A percentile compares a stretch with the other conserved stretches of the same genome.
Evolutionary conservation across 495 filamentous ascomycete species (phyloP).

Genomic region (Daldinia childiae): DNA sequence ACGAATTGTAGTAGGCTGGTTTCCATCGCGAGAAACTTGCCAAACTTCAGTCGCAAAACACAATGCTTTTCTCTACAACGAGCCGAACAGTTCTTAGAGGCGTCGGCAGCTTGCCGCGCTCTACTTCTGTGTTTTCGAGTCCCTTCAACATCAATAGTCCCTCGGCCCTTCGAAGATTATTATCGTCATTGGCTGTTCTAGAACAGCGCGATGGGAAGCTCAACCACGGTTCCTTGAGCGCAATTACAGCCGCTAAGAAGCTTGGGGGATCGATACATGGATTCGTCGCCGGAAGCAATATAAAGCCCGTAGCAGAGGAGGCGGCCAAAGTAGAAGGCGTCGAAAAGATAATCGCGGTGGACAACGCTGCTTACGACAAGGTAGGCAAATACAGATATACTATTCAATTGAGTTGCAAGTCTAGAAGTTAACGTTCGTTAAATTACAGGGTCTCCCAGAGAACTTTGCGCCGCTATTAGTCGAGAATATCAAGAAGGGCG

Average conservation of each 20-base stretch:
- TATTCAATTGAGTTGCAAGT: background rate
- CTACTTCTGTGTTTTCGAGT: conserved; percentile 33
- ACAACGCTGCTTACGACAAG: conserved; percentile 92
- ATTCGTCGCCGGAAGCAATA: conserved; percentile 85
- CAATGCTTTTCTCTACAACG: conserved; percentile 42
- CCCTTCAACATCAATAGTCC: conserved; percentile 43
- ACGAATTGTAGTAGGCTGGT: conserved; percentile 1
- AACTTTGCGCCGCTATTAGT: conserved; percentile 93
- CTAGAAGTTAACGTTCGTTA: conserved; percentile 6
- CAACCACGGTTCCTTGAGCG: conserved; percentile 80
- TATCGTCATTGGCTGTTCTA: conserved; percentile 89
- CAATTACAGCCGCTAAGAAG: conserved; percentile 86
- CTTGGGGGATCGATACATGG: conserved; percentile 86
- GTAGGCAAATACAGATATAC: conserved; percentile 51
- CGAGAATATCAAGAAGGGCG: conserved; percentile 94
- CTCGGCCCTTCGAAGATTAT: conserved; percentile 69
- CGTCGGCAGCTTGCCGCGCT: conserved; percentile 39
- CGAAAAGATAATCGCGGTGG: conserved; percentile 88
- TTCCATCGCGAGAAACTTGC: conserved; percentile 1
- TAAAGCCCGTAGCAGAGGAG: conserved; percentile 83
- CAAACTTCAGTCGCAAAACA: conserved; percentile 19
- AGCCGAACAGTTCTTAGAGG: conserved; percentile 39
- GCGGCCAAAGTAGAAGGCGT: conserved; percentile 89
- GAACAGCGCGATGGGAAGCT: conserved; percentile 94
- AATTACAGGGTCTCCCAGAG: conserved; percentile 83